Evolutionary conservation across 225 moss, liverwort and hornwort genomes (phyloP), one percentile per base, ranked within the genome.

Genomic region (Polytrichum commune): DNA sequence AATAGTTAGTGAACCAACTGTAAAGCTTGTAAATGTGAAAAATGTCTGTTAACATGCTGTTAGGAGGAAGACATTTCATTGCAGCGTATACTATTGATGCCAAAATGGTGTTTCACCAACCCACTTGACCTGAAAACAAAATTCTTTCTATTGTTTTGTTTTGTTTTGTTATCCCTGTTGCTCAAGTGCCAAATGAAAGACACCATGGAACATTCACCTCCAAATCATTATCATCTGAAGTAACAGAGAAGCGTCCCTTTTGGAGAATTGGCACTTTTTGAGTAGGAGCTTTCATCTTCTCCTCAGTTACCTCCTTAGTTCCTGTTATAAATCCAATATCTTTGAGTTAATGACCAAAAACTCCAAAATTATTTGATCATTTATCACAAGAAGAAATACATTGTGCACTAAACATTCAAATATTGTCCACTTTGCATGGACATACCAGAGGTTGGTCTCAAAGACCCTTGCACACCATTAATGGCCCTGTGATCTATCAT

Each of bases 161-260:
- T 55, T 19, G 18, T 28, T 5, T 70, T 72, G 23, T 27, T 70
- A 67, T 61, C 66, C 54, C 16, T 10, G 28, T 18, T 56, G 27
- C 8, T 1, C 26, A 9, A 35, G 35, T 35, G 60, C 63, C 6
- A 18, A 54, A 65, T 32, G 29, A 68, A 53, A 13, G 29, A 20
- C 54, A 25, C 53, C 56, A 5, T 66, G 67, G 28, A 72, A 69
- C 55, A 72, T 30, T 54, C 79, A 88, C 88, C 88, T 84, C 88
- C 69, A 85, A 78, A 8, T 84, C 85, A 57, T 69, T 67, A 82
- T 90, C 90, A 83, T 95, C 97, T 65, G 97, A 95, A 66, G 94
- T 95, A 18, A 98, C 90, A 68, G 92, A 95, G 72, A 98, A 98
- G 8, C 98, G 93, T 53, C 98, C 95, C 76, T 85, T 88, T 71